Evolutionary conservation across 2,329 filamentous ascomycete species (phyloP).

Genomic region (Pseudocercospora vitis): DNA sequence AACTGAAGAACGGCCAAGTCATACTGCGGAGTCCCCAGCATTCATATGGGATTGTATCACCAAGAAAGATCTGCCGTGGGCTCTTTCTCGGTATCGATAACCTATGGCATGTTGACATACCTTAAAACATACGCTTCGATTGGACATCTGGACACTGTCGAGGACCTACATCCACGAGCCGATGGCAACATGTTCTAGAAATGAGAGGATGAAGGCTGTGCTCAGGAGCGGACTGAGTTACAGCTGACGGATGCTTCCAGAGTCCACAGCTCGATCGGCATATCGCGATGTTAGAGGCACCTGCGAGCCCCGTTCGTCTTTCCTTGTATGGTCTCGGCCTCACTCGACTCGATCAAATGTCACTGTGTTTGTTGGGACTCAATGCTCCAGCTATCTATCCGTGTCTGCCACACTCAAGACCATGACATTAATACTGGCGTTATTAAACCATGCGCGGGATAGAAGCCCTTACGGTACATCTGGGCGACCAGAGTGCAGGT

Average conservation of each 20-base stretch:
- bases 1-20: neutral
- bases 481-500: neutral
- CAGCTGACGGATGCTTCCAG: neutral
- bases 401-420: neutral
- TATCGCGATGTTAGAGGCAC: neutral
- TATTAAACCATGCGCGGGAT: neutral
- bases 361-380: too few relatives aligned
- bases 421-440: neutral
- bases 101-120: neutral
- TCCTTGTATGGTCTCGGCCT: too few relatives aligned
- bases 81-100: conserved; percentile 5
- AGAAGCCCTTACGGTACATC: neutral
- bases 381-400: neutral
- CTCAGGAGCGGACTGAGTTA: neutral
- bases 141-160: neutral
- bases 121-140: too few relatives aligned
- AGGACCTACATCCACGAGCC: neutral
- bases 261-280: neutral
- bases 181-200: neutral
- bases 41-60: neutral
- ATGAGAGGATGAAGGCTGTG: neutral
- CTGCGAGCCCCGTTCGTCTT: neutral
- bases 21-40: neutral
- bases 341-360: too few relatives aligned
- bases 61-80: conserved; percentile 1